A percentile compares a stretch with the other conserved stretches of the same genome.
Conservation (phyloP, 208 protist species). For the Crithidia bombi region DNA sequence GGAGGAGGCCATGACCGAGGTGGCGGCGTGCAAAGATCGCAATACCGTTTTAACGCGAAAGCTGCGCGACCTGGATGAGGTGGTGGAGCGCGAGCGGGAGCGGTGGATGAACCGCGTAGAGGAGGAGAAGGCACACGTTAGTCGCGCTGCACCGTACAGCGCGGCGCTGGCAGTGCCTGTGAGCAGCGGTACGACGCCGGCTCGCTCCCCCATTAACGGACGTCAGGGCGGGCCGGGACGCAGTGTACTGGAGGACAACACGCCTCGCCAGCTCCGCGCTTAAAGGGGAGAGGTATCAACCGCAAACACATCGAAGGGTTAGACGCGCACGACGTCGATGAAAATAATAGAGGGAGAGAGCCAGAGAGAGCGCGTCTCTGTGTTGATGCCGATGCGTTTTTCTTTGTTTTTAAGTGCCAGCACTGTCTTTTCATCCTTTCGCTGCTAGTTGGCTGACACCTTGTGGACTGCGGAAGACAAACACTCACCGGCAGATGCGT, state of each 20-base stretch:
- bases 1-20: constrained; percentile 64
- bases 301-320: too few relatives aligned
- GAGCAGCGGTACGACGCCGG: constrained; percentile 31
- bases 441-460: too few relatives aligned
- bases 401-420: too few relatives aligned
- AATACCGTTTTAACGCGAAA: constrained; percentile 59
- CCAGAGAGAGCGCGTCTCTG: too few relatives aligned
- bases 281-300: constrained; percentile 7
- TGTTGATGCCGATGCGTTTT: too few relatives aligned
- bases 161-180: constrained; percentile 10
- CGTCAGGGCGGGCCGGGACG: constrained; percentile 17
- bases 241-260: constrained; percentile 24
- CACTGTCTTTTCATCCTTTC: too few relatives aligned
- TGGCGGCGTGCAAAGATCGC: constrained; percentile 72
- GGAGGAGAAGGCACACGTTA: constrained; percentile 72
- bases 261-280: constrained; percentile 16
- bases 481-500: too few relatives aligned
- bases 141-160: constrained; percentile 32
- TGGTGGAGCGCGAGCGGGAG: constrained; percentile 65
- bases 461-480: too few relatives aligned
- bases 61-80: constrained; percentile 68
- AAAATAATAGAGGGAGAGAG: background rate
- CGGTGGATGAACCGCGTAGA: constrained; percentile 69
- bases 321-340: too few relatives aligned
- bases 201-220: constrained; percentile 16